Conservation (phyloP, 768 basidiomycete genomes). For the Lactifluus subvellereus region DNA sequence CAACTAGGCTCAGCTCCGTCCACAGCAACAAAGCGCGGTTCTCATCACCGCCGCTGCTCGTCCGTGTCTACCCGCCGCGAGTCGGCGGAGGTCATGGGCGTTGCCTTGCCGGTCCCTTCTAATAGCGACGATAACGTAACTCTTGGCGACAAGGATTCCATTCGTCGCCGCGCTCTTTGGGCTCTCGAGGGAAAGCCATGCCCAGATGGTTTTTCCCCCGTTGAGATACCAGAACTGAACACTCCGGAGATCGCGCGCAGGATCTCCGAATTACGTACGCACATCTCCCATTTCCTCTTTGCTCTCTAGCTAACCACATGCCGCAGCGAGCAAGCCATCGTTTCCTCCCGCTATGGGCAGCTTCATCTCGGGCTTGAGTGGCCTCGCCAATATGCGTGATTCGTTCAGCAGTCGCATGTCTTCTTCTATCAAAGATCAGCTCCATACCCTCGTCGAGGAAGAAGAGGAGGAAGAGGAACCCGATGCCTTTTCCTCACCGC, state of each 20-base stretch:
- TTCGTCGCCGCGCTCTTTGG: conserved; percentile 77
- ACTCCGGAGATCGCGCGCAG: conserved; percentile 52
- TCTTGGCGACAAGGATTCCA: conserved; percentile 67
- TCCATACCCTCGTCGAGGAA: conserved; percentile 76
- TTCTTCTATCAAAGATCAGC: conserved; percentile 65
- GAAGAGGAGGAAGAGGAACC: conserved; percentile 82
- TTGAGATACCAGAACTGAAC: conserved; percentile 77
- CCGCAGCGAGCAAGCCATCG: conserved; percentile 54
- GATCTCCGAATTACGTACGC: conserved; percentile 64
- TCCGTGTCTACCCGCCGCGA: conserved; percentile 87
- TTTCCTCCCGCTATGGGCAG: conserved; percentile 45
- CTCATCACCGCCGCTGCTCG: conserved; percentile 79
- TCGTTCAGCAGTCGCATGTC: conserved; percentile 71
- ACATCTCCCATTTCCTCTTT: conserved; percentile 9
- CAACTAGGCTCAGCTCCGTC: conserved; percentile 31
- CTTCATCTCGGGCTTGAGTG: conserved; percentile 38
- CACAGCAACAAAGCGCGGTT: conserved; percentile 49
- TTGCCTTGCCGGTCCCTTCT: conserved; percentile 57
- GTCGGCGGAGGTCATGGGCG: conserved; percentile 88
- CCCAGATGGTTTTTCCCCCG: conserved; percentile 56
- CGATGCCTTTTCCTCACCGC: conserved; percentile 25
- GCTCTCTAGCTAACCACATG: background rate
- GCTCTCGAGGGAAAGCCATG: conserved; percentile 83
- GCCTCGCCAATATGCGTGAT: conserved; percentile 61
- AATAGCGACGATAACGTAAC: conserved; percentile 62